Evolutionary conservation across 495 filamentous ascomycete species (phyloP).

Genomic region (Aspergillus nanangensis): DNA sequence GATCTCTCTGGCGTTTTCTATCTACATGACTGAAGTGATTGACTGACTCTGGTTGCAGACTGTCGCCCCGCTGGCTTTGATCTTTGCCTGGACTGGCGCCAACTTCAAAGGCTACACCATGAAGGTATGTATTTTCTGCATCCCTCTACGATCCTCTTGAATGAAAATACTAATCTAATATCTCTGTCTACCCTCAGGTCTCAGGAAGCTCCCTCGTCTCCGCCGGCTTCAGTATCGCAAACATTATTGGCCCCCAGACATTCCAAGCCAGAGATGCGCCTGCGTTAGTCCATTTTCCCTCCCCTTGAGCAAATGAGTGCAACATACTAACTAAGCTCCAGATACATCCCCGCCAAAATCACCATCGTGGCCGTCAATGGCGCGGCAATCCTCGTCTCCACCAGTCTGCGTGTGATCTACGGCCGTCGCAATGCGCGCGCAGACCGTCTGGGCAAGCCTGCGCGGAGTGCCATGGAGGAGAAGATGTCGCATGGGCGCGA

Average conservation of each 20-base stretch:
- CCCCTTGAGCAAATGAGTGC: neutral
- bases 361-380: conserved; percentile 47
- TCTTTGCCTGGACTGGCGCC: conserved; percentile 40
- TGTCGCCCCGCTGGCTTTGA: conserved; percentile 30
- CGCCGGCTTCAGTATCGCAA: conserved; percentile 46
- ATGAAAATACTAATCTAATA: too few species aligned
- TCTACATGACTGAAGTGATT: neutral
- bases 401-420: conserved; percentile 37
- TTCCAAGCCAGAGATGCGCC: conserved; percentile 48
- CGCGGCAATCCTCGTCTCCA: conserved; percentile 34
- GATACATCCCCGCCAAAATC: conserved; percentile 54
- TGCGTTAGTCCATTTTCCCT: conserved; percentile 17
- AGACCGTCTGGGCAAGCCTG: conserved; percentile 14
- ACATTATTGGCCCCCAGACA: conserved; percentile 57
- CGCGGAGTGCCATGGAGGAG: conserved; percentile 14
- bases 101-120: conserved; percentile 42
- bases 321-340: conserved; percentile 2
- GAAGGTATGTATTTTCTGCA: conserved; percentile 32
- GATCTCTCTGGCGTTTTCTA: too few species aligned
- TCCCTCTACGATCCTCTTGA: too few species aligned
- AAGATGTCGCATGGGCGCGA: conserved; percentile 4
- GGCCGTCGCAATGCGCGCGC: conserved; percentile 18
- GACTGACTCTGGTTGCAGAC: conserved; percentile 10
- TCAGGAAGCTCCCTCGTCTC: conserved; percentile 33
- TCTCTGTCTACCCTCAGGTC: too few species aligned